These are phyloP conservation scores for Pyrenophora tritici-repentis DNA, from an alignment of 2,329 filamentous ascomycete genomes.

Conservation along the genomic window DNA sequence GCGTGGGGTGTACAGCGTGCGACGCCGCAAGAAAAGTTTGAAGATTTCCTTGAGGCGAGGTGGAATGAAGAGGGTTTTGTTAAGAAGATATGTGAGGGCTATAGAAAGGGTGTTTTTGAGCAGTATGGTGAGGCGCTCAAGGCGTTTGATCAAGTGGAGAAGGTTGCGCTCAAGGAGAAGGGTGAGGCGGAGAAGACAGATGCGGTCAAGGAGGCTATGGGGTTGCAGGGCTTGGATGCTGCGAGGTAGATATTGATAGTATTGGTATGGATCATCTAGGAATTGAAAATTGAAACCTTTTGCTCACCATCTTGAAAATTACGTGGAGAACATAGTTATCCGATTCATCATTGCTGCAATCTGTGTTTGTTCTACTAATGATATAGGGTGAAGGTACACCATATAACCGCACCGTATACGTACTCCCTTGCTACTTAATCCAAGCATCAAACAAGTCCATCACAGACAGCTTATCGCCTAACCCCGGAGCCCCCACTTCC, in stretches of 20 bases:
- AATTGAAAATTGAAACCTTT: too few relatives aligned
- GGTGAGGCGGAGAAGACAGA: slow-evolving; percentile 6
- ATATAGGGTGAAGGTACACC: too few relatives aligned
- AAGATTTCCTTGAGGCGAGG: slow-evolving; percentile 79
- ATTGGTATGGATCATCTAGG: too few relatives aligned
- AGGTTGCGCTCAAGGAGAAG: slow-evolving; percentile 14
- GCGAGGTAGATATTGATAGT: background rate
- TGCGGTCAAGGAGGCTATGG: slow-evolving; percentile 5
- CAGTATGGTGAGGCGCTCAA: slow-evolving; percentile 76
- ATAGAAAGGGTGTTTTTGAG: slow-evolving; percentile 73
- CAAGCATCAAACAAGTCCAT: too few relatives aligned
- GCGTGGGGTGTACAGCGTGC: slow-evolving; percentile 83
- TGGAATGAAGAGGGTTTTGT: slow-evolving; percentile 88
- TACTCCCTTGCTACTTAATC: too few relatives aligned
- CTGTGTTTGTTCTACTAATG: too few relatives aligned
- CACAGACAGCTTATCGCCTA: too few relatives aligned
- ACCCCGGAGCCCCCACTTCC: too few relatives aligned
- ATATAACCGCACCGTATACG: too few relatives aligned
- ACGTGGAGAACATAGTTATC: too few relatives aligned
- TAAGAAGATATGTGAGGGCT: slow-evolving; percentile 81
- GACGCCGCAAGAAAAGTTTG: slow-evolving; percentile 71
- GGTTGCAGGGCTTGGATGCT: slow-evolving; percentile 6
- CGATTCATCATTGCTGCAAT: too few relatives aligned
- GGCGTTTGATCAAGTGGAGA: slow-evolving; percentile 59
- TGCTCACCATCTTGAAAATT: too few relatives aligned